A percentile compares a stretch with the other conserved stretches of the same genome.
Evolutionary conservation across 768 basidiomycete species (phyloP).

Genomic region (Termitomyces heimii): DNA sequence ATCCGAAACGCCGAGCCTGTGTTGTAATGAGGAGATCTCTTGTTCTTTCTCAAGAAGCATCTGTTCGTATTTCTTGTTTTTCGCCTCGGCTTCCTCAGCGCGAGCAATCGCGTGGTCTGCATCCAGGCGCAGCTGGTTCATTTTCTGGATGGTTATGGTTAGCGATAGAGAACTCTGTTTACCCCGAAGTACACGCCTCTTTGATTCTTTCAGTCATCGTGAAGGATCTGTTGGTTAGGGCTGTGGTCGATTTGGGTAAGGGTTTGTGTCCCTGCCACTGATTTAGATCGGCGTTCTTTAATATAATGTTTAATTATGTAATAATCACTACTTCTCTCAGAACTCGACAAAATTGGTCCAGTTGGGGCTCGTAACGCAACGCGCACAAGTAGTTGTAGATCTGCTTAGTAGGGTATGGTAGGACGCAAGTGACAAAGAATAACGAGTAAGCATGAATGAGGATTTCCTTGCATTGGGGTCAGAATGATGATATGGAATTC

Average conservation of each 20-base stretch:
- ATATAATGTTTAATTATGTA: conserved; percentile 12
- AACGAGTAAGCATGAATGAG: background rate
- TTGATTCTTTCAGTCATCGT: conserved; percentile 49
- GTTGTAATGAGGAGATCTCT: conserved; percentile 72
- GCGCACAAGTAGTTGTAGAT: background rate
- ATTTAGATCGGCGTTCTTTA: conserved; percentile 24
- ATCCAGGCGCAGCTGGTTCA: conserved; percentile 73
- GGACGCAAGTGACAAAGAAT: background rate
- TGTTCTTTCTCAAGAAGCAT: conserved; percentile 77
- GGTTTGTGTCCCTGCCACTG: conserved; percentile 24
- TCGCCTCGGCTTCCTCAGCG: conserved; percentile 82
- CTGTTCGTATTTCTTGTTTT: conserved; percentile 77
- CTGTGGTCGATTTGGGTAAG: conserved; percentile 15
- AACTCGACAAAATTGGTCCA: background rate
- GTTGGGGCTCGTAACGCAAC: background rate
- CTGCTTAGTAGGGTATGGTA: background rate
- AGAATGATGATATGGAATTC: background rate
- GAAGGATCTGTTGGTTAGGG: conserved; percentile 3
- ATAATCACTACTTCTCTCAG: background rate
- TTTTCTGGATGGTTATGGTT: conserved; percentile 51
- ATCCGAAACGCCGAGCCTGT: conserved; percentile 63
- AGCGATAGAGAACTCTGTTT: background rate
- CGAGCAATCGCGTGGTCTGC: conserved; percentile 77
- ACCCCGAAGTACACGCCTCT: conserved; percentile 27
- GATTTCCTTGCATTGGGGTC: background rate